Conservation (phyloP, 352 stramenopile species). For the Phytophthora idaei region DNA sequence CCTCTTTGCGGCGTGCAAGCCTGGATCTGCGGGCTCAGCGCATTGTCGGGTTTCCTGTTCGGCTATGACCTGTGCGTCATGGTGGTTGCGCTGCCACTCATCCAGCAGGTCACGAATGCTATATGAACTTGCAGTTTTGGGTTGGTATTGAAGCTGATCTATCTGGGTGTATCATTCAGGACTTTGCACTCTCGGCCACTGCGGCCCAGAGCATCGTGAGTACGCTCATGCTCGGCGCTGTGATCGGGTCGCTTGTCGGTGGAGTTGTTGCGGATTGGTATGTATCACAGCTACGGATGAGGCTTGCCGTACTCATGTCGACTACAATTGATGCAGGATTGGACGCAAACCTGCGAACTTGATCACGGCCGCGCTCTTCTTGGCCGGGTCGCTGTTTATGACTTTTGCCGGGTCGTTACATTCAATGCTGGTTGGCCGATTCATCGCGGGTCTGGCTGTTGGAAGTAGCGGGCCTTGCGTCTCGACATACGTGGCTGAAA, state of each 20-base stretch:
- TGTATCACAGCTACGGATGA: neutral
- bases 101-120: slow-evolving; percentile 45
- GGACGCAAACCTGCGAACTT: slow-evolving; percentile 71
- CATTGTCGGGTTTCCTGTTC: slow-evolving; percentile 75
- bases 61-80: slow-evolving; percentile 83
- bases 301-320: neutral
- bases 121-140: neutral
- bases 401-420: slow-evolving; percentile 57
- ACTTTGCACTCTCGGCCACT: slow-evolving; percentile 59
- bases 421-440: slow-evolving; percentile 64
- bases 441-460: slow-evolving; percentile 67
- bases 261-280: slow-evolving; percentile 64
- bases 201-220: slow-evolving; percentile 66
- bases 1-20: slow-evolving; percentile 39
- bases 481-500: slow-evolving; percentile 73
- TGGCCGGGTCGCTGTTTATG: slow-evolving; percentile 69
- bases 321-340: slow-evolving; percentile 35
- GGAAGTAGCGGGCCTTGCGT: slow-evolving; percentile 70
- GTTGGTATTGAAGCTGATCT: slow-evolving; percentile 1
- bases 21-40: slow-evolving; percentile 64
- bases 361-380: slow-evolving; percentile 62
- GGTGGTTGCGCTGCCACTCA: slow-evolving; percentile 70
- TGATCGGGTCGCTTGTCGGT: slow-evolving; percentile 63
- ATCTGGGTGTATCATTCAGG: slow-evolving; percentile 22
- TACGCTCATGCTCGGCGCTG: slow-evolving; percentile 69